Base-by-base conservation (phyloP, 129 eudicot genomes). In the Flaveria trinervia region DNA sequence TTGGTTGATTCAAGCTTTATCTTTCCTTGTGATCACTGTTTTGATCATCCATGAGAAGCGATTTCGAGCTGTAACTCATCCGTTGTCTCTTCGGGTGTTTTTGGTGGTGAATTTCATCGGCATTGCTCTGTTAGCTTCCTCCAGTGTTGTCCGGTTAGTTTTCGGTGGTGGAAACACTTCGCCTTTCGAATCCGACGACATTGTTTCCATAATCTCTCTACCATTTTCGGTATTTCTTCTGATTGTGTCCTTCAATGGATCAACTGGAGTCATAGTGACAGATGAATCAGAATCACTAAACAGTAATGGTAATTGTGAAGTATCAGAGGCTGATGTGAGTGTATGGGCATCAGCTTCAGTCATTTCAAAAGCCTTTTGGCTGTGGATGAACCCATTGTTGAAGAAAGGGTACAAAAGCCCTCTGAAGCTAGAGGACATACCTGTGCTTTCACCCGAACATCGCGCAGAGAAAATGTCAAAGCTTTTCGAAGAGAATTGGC, bases 321-420 rank as follows among this genome's bases (percentile, higher is more conserved):
- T 89, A 30, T 68, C 87, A 13, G 72, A 54, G 39, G 39, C 39
- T 33, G 39, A 33, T 26, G 89, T 84, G 26, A 93, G 81, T 46
- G 88, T 88, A 5, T 93, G 78, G 80, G 92, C 92, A 60, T 62
- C 90, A 9, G 97, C 97, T 12, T 90, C 97, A 10, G 1, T 85
- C 45, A 7, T 75, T 6, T 93, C 98, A 0, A 90, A 87, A 77
- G 78, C 86, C 20, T 93, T 90, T 43, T 93, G 95, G 92, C 0
- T 88, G 17, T 93, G 98, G 98, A 66, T 93, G 91, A 90, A 90
- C 55, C 97, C 97, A 9, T 71, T 93, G 17, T 70, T 93, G 45
- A 70, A 64, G n/a, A 87, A 84, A 78, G 98, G 98, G 15, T 84
- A 85, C 65, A 77, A 22, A 16, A 52, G 81, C 2, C 87, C 97